A percentile compares a stretch with the other conserved stretches of the same genome.
These are phyloP conservation scores for Dicorynia guianensis DNA, from an alignment of 306 rosid species.

Conservation along the genomic window DNA sequence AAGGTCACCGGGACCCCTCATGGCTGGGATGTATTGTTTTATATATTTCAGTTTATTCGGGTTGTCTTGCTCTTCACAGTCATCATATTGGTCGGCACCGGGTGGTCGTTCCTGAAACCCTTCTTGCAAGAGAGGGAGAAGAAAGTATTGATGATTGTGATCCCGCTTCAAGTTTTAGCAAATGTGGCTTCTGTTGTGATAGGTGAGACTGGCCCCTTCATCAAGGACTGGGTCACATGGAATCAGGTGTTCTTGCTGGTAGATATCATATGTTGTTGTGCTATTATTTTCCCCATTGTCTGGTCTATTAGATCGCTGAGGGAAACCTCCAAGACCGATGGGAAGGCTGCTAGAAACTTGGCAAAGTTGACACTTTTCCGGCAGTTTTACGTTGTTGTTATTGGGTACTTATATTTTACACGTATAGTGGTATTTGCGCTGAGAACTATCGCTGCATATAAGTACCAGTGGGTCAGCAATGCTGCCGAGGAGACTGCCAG, in stretches of 20 bases:
- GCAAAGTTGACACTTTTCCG: slow-evolving; percentile 84
- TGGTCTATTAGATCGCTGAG: slow-evolving; percentile 86
- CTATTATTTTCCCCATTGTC: slow-evolving; percentile 86
- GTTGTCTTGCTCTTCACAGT: slow-evolving; percentile 79
- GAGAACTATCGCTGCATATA: slow-evolving; percentile 79
- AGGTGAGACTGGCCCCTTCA: slow-evolving; percentile 88
- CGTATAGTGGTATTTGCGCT: slow-evolving; percentile 85
- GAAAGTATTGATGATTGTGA: slow-evolving; percentile 88
- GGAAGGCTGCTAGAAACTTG: slow-evolving; percentile 83
- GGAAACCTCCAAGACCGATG: slow-evolving; percentile 94
- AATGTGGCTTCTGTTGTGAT: slow-evolving; percentile 80
- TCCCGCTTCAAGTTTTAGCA: slow-evolving; percentile 87
- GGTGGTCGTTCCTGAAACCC: slow-evolving; percentile 90
- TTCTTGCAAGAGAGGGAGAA: slow-evolving; percentile 85
- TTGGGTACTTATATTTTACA: slow-evolving; percentile 84
- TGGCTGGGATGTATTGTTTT: slow-evolving; percentile 90
- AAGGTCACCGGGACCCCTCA: slow-evolving; percentile 87
- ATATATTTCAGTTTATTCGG: slow-evolving; percentile 84
- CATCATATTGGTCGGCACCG: slow-evolving; percentile 83
- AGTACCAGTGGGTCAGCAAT: slow-evolving; percentile 91
- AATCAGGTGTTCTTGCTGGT: slow-evolving; percentile 86
- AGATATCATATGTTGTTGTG: slow-evolving; percentile 86
- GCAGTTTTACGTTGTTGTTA: slow-evolving; percentile 84
- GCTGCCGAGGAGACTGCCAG: slow-evolving; percentile 85
- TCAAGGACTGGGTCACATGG: slow-evolving; percentile 91